phyloP scores from a whole-genome alignment of 441 rosid species.

The Corymbia citriodora region DNA sequence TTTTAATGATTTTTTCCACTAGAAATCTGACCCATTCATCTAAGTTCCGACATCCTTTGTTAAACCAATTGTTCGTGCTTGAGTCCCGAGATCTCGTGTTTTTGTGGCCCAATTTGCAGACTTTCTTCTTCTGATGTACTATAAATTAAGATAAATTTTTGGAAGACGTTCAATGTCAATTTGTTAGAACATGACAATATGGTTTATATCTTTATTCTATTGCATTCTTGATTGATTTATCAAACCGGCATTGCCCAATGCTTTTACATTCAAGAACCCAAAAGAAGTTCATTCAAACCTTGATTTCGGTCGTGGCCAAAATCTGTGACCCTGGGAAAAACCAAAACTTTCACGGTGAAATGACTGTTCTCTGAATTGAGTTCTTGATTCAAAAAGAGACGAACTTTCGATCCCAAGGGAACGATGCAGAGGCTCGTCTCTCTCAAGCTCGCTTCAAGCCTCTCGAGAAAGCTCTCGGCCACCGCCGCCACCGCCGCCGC shows the following conservation, averaged over 20 bases:
- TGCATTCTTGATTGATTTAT: rapidly evolving
- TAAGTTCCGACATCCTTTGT: neutral
- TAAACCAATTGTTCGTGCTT: neutral
- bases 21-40: neutral
- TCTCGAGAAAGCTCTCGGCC: conserved; percentile 9
- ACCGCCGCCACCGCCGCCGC: neutral
- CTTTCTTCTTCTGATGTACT: neutral
- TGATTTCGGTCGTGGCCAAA: neutral
- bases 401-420: neutral
- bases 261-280: neutral
- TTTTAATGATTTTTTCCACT: neutral
- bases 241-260: neutral
- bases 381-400: neutral
- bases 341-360: neutral
- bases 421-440: conserved; percentile 49
- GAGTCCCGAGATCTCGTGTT: rapidly evolving
- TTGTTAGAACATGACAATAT: neutral
- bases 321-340: neutral
- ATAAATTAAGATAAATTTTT: neutral
- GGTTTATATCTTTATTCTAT: neutral
- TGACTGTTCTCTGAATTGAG: neutral
- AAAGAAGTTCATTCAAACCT: neutral
- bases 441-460: conserved; percentile 32
- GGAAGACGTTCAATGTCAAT: neutral
- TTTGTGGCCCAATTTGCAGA: neutral